Percentiles rank a stretch among this genome's conserved stretches.
Evolutionary conservation across 805 yeast genomes (phyloP).

Genomic region (Pichia exigua): DNA sequence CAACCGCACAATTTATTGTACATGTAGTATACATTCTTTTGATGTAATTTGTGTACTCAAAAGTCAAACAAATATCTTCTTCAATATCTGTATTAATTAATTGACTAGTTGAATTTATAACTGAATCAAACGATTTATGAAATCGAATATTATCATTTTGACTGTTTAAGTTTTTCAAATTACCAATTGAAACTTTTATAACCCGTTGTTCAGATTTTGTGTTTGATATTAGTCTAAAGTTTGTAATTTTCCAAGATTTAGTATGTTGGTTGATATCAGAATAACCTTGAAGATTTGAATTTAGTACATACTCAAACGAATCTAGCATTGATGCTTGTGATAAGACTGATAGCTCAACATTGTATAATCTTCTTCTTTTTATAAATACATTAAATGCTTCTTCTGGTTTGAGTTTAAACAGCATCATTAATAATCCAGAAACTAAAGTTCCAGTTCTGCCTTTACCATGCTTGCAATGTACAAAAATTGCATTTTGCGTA

Average conservation of each 20-base stretch:
- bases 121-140: neutral
- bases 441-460: constrained; percentile 81
- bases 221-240: neutral
- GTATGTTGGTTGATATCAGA: neutral
- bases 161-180: neutral
- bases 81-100: neutral
- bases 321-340: constrained; percentile 62
- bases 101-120: neutral
- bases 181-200: neutral
- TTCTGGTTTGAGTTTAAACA: constrained; percentile 27
- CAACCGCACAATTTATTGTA: constrained; percentile 7
- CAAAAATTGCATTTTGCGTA: constrained; percentile 40
- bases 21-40: neutral
- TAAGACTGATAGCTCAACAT: constrained; percentile 41
- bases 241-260: neutral
- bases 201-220: neutral
- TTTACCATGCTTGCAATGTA: constrained; percentile 89
- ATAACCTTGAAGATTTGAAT: neutral
- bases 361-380: constrained; percentile 42
- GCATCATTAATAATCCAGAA: constrained; percentile 61
- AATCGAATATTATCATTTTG: neutral
- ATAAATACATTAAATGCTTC: constrained; percentile 50
- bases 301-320: constrained; percentile 34
- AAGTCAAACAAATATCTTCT: constrained; percentile 5
- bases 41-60: neutral